Evolutionary conservation across 176 grass and related monocot species (phyloP).

Genomic region (Musa troglodytarum): DNA sequence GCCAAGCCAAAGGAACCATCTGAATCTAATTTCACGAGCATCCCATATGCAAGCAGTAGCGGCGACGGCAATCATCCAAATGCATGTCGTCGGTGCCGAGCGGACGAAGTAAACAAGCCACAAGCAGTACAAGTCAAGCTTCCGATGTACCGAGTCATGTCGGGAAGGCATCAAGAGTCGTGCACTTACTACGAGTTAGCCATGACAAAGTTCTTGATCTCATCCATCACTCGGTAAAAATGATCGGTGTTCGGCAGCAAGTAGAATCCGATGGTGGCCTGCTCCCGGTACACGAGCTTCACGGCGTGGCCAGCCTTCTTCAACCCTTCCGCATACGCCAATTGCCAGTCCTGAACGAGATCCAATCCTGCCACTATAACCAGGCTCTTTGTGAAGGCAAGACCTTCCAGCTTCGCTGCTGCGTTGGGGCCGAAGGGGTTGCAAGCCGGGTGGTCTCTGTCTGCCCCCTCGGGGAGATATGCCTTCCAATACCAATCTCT

Average conservation of each 20-base stretch:
- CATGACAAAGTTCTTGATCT: conserved; percentile 76
- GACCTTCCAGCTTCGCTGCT: conserved; percentile 29
- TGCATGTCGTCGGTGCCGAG: no score
- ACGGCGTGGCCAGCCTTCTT: conserved; percentile 60
- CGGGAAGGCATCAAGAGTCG: neutral
- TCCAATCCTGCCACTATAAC: conserved; percentile 87
- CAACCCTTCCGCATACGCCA: conserved; percentile 68
- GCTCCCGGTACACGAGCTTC: conserved; percentile 77
- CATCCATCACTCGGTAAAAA: conserved; percentile 93
- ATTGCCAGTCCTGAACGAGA: conserved; percentile 81
- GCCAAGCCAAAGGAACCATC: no score
- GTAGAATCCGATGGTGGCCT: conserved; percentile 86
- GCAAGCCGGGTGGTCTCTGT: conserved; percentile 85
- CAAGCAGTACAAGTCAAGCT: neutral
- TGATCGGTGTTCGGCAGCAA: conserved; percentile 83
- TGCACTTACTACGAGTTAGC: conserved; percentile 59
- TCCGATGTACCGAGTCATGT: neutral
- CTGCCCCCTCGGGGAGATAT: conserved; percentile 77
- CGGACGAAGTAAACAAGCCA: no score
- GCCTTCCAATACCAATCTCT: conserved; percentile 99
- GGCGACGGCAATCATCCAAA: no score
- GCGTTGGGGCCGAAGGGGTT: conserved; percentile 90
- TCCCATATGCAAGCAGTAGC: no score
- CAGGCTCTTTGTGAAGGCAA: conserved; percentile 83
- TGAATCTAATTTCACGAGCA: no score